These are phyloP conservation scores for Fusarium sp. DNA, from an alignment of 2,329 filamentous ascomycete species.

Conservation along the genomic window DNA sequence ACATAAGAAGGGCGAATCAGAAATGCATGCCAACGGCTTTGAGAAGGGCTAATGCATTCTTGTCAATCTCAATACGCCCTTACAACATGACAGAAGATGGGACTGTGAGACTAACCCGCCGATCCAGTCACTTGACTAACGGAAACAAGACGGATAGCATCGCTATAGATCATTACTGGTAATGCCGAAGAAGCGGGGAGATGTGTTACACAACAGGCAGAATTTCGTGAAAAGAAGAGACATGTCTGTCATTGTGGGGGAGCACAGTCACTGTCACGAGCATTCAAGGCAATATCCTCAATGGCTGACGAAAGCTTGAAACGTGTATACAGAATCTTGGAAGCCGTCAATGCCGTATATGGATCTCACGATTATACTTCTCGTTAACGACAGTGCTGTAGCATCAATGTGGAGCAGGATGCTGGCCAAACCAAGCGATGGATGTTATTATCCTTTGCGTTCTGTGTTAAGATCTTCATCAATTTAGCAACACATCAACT, in stretches of 20 bases:
- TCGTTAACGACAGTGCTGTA: conserved; percentile 5
- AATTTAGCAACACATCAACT: conserved; percentile 8
- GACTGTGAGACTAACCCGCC: conserved; percentile 18
- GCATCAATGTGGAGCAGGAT: conserved; percentile 8
- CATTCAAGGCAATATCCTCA: conserved; percentile 22
- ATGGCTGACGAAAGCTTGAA: conserved; percentile 23
- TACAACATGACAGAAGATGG: background rate
- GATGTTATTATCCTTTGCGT: background rate
- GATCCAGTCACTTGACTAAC: conserved; percentile 30
- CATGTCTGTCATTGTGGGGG: conserved; percentile 5
- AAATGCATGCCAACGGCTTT: conserved; percentile 9
- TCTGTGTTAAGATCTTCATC: conserved; percentile 30
- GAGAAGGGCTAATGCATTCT: conserved; percentile 11
- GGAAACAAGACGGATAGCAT: conserved; percentile 16
- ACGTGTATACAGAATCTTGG: conserved; percentile 17
- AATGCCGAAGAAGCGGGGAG: conserved; percentile 14
- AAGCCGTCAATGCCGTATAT: conserved; percentile 17
- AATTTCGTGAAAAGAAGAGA: conserved; percentile 14
- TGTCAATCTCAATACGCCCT: conserved; percentile 22
- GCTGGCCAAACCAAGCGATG: conserved; percentile 16
- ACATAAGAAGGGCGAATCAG: conserved; percentile 9
- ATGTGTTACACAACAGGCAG: conserved; percentile 22
- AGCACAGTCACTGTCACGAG: conserved; percentile 31
- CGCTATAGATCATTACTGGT: conserved; percentile 13
- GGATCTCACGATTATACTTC: conserved; percentile 14